Conservation (phyloP, 2,329 filamentous ascomycete species). For the Penicillium sp. region DNA sequence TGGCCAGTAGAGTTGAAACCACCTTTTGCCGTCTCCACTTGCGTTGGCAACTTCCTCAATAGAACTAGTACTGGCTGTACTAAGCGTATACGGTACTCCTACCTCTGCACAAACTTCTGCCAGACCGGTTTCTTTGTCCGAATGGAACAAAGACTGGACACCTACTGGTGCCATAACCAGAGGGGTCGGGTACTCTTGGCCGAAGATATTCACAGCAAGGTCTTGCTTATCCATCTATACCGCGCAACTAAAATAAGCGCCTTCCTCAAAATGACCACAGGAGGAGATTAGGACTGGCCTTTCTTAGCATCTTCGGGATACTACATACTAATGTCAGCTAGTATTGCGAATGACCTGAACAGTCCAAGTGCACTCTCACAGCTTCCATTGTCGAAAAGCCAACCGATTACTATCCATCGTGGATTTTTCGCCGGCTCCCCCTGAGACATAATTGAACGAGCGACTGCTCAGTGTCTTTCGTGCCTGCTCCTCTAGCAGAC, state of each 20-base stretch:
- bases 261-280: background rate
- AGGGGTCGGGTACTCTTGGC: constrained; percentile 54
- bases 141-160: constrained; percentile 70
- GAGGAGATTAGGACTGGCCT: constrained; percentile 24
- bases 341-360: background rate
- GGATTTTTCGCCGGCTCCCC: constrained; percentile 65
- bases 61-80: constrained; percentile 65
- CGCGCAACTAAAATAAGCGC: background rate
- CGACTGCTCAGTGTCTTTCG: constrained; percentile 52
- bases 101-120: constrained; percentile 66
- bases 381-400: constrained; percentile 60
- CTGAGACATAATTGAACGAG: constrained; percentile 64
- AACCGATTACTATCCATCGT: constrained; percentile 66
- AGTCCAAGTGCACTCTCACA: constrained; percentile 32
- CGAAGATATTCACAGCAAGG: constrained; percentile 59
- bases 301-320: constrained; percentile 57
- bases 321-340: constrained; percentile 38
- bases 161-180: constrained; percentile 71
- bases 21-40: constrained; percentile 62
- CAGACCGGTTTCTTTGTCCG: constrained; percentile 67
- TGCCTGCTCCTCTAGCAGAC: constrained; percentile 61
- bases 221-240: constrained; percentile 47
- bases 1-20: constrained; percentile 80
- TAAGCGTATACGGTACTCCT: constrained; percentile 69
- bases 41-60: constrained; percentile 71